These are phyloP conservation scores for Cnidoscolus chayamansa DNA, from an alignment of 441 rosid genomes.

Conservation along the genomic window DNA sequence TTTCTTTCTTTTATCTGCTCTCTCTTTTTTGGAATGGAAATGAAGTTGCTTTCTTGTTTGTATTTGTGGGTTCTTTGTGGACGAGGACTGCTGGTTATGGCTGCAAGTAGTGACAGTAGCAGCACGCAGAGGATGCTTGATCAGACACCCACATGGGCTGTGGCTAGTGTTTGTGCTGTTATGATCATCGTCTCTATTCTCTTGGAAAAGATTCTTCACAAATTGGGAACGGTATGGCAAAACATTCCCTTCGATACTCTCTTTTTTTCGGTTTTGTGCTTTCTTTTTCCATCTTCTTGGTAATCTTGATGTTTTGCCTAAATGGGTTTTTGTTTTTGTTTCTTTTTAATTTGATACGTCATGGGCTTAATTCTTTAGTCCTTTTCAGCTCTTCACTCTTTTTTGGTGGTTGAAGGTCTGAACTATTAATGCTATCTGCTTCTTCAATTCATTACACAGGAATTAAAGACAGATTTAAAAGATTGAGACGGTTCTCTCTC, in stretches of 20 bases:
- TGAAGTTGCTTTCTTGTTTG: conserved; percentile 7
- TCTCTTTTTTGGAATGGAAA: background rate
- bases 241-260: background rate
- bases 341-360: background rate
- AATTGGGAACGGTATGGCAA: conserved; percentile 43
- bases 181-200: conserved; percentile 66
- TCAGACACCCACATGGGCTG: conserved; percentile 93
- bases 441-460: background rate
- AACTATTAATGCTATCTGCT: background rate
- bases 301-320: background rate
- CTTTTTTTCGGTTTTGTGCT: background rate
- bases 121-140: conserved; percentile 54
- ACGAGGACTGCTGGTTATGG: conserved; percentile 17
- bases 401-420: background rate
- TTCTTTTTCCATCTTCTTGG: background rate
- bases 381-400: background rate
- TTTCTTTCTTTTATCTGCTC: background rate
- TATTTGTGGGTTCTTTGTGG: conserved; percentile 11
- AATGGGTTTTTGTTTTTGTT: background rate
- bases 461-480: background rate
- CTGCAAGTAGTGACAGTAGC: conserved; percentile 11
- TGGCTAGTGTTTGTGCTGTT: conserved; percentile 60
- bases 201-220: conserved; percentile 62
- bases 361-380: background rate
- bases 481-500: background rate